These are phyloP conservation scores for Angomonas ambiguus DNA, from an alignment of 208 protist genomes.

Conservation along the genomic window DNA sequence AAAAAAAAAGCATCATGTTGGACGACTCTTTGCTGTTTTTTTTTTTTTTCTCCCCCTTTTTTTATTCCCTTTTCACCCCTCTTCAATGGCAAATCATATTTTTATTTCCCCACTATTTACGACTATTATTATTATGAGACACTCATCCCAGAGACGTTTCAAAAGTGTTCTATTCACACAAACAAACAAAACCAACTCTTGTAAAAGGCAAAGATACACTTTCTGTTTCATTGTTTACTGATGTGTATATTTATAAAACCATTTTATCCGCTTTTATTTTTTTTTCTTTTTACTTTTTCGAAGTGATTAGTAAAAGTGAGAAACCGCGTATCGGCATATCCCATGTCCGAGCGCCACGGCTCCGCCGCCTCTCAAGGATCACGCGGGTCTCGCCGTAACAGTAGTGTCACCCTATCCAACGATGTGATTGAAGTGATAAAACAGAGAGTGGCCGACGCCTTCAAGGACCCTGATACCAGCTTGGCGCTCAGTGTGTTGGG, in stretches of 20 bases:
- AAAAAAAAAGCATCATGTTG: too few species aligned
- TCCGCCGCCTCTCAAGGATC: neutral
- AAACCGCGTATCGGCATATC: too few species aligned
- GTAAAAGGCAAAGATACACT: neutral
- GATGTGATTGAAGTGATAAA: constrained; percentile 43
- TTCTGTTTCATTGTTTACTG: neutral
- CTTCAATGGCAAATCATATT: too few species aligned
- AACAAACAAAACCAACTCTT: neutral
- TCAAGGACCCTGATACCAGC: constrained; percentile 41
- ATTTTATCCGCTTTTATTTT: constrained; percentile 8
- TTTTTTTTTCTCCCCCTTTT: constrained; percentile 9
- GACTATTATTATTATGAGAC: constrained; percentile 6
- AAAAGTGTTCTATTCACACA: too few species aligned
- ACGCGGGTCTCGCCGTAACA: neutral
- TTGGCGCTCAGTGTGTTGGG: constrained; percentile 62
- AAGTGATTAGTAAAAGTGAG: too few species aligned
- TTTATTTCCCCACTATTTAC: too few species aligned
- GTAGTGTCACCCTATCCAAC: neutral
- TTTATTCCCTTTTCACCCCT: constrained; percentile 1
- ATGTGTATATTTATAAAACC: neutral
- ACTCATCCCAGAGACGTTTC: too few species aligned
- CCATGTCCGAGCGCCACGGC: neutral
- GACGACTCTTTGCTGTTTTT: too few species aligned
- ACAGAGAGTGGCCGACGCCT: constrained; percentile 26
- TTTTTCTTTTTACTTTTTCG: constrained; percentile 14